These are phyloP conservation scores for Dovyalis caffra DNA, from an alignment of 345 rosid species.

Conservation along the genomic window DNA sequence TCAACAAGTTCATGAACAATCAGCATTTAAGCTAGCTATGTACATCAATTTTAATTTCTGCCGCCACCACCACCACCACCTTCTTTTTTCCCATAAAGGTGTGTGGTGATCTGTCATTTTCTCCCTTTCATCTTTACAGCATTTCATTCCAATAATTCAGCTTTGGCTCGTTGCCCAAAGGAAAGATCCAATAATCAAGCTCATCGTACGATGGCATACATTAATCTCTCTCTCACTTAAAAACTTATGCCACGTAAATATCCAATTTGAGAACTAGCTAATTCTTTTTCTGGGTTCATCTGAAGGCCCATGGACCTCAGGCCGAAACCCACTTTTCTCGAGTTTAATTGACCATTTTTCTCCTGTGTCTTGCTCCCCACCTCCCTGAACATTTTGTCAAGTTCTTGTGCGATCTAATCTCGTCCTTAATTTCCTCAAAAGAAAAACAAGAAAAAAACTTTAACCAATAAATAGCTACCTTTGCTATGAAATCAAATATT, in stretches of 20 bases:
- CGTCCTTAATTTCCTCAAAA: too few species aligned
- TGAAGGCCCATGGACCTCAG: background rate
- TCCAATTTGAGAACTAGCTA: too few species aligned
- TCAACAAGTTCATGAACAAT: too few species aligned
- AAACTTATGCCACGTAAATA: too few species aligned
- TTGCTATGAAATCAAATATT: background rate
- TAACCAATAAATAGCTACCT: too few species aligned
- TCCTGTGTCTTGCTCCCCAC: rapidly evolving
- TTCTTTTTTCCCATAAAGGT: background rate
- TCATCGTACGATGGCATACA: background rate
- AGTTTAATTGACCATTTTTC: background rate
- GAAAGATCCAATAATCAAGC: background rate
- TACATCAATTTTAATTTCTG: background rate
- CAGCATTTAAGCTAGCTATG: background rate
- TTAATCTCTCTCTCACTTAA: background rate
- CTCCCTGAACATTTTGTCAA: background rate
- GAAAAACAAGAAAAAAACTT: too few species aligned
- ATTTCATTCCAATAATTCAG: background rate
- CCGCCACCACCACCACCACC: too few species aligned
- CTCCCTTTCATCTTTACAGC: background rate
- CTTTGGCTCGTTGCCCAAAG: background rate
- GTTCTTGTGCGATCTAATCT: background rate
- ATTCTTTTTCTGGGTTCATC: background rate
- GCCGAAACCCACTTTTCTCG: background rate
- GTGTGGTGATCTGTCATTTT: background rate